Base-by-base conservation (phyloP, 2,329 filamentous ascomycete species). In the Hypomyces perniciosus region DNA sequence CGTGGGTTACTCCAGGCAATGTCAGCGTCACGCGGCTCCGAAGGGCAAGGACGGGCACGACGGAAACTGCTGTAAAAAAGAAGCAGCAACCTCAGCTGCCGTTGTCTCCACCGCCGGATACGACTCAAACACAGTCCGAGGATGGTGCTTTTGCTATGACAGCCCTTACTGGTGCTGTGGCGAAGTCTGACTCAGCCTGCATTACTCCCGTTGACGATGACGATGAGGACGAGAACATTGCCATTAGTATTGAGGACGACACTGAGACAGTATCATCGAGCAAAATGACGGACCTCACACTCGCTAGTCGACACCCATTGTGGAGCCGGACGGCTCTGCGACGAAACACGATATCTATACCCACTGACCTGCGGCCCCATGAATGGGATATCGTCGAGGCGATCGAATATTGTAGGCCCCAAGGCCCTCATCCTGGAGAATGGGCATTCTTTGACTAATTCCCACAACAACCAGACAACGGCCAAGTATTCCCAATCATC, bases 1-100 rank as follows among this genome's bases (percentile, higher is more conserved):
- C 61, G 12, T 72, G 69, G 68, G 59, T 72, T 4, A 61, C 65
- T 12, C 68, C 68, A 1, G 68, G 68, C 2, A 65, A 56, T 45
- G 62, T 71, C 5, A 64, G 62, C 31, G 20, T 35, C 8, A 34
- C 48, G 6, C 42, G 48, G 4, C 28, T 13, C 27, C 48, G 41
- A n/a, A 50, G 37, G 8, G n/a, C 28, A 10, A 46, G 20, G 42
- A 40, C 35, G 5, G 20, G 28, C 10, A 13, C 27, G 20, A 44
- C 27, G 28, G 29, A n/a, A 12, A 28, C 42, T 6, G 8, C 42
- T 12, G 26, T 2, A 10, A 7, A n/a, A 34, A 45, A 41, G 13
- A 47, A 34, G 13, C 12, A 20, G 10, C 37, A 13, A 13, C 6
- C 6, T 8, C 35, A 30, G 26, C 34, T 50, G 26, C 44, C 31